Base-by-base conservation (phyloP, 2,329 filamentous ascomycete genomes). In the Microcyclospora pomicola region DNA sequence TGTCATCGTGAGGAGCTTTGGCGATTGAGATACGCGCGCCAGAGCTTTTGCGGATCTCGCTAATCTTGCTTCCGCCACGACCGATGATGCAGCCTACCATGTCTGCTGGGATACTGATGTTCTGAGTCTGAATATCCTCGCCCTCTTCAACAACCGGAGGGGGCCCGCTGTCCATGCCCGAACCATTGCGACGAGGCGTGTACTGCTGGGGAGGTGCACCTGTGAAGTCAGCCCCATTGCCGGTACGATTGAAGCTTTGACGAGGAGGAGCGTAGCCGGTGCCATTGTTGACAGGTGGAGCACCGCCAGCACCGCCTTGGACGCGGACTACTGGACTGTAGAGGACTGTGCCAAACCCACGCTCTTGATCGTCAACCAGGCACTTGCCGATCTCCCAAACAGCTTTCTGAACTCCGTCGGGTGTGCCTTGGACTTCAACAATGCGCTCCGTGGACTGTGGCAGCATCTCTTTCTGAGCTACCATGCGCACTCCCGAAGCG, bases 11-110 rank as follows among this genome's bases (percentile, higher is more conserved):
- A 40, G 91, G 85, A 34, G 87, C 80, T 71, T 95, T 96, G 52
- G 88, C 88, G 61, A 96, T 96, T 33, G 87, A 95, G 65, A 98
- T 98, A 55, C 88, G 82, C 44, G 91, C 91, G 43, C 87, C 87
- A 38, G 91, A 98, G 45, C 80, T 87, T 71, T 94, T 92, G 62
- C 91, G 82, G 54, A 98, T 98, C 67, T 98, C 91, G 61, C 85
- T 95, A 59, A 98, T 98, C 75, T 98, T 98, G 69, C 75, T 87
- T 48, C 91, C 91, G 38, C 73, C 85, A 48, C 87, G 82, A 49
- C 91, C 91, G 59, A 98, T 98, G 66, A 98, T 98, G 67, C 91
- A 98, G 50, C 91, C 91, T 61, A 98, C 91, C 91, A 98, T 98
- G 68, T 98, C 91, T 34, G 91, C 87, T 16, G 91, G 91, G 55